phyloP scores from a whole-genome alignment of 805 yeast genomes.

The Kluyveromyces aestuarii region DNA sequence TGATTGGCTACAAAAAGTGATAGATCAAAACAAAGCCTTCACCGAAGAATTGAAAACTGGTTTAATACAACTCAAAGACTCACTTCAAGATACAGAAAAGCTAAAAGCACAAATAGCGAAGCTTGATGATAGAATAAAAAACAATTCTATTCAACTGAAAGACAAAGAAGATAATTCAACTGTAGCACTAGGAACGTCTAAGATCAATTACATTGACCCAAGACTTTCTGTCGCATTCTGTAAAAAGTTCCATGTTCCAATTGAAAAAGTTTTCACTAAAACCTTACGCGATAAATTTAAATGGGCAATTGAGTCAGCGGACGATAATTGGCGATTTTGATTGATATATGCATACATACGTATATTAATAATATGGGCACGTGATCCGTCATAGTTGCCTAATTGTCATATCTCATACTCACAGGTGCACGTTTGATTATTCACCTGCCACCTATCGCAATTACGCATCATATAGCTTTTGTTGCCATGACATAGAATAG shows the following conservation, averaged over 20 bases:
- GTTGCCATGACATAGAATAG: neutral
- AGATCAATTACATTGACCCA: slow-evolving; percentile 93
- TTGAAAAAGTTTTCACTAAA: slow-evolving; percentile 85
- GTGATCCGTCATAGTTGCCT: too few relatives aligned
- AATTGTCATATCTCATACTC: too few relatives aligned
- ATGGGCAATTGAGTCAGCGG: slow-evolving; percentile 93
- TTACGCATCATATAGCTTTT: neutral
- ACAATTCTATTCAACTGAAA: slow-evolving; percentile 64
- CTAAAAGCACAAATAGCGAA: slow-evolving; percentile 61
- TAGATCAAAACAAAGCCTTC: slow-evolving; percentile 42
- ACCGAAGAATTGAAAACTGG: slow-evolving; percentile 51
- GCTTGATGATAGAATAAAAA: slow-evolving; percentile 60
- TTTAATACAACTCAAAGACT: slow-evolving; percentile 45
- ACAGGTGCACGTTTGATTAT: too few relatives aligned
- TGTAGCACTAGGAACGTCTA: slow-evolving; percentile 87
- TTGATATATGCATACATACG: too few relatives aligned
- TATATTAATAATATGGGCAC: neutral
- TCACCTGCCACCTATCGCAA: neutral
- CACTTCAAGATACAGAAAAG: slow-evolving; percentile 52
- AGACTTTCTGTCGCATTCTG: slow-evolving; percentile 83
- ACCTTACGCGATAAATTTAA: slow-evolving; percentile 85
- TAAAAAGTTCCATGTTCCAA: slow-evolving; percentile 78
- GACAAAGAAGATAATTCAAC: slow-evolving; percentile 92
- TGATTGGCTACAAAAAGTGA: slow-evolving; percentile 47
- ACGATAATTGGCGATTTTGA: slow-evolving; percentile 77